Percentiles rank a stretch among this genome's conserved stretches.
phyloP scores from a whole-genome alignment of 345 rosid species.

The Salix koriyanagi region DNA sequence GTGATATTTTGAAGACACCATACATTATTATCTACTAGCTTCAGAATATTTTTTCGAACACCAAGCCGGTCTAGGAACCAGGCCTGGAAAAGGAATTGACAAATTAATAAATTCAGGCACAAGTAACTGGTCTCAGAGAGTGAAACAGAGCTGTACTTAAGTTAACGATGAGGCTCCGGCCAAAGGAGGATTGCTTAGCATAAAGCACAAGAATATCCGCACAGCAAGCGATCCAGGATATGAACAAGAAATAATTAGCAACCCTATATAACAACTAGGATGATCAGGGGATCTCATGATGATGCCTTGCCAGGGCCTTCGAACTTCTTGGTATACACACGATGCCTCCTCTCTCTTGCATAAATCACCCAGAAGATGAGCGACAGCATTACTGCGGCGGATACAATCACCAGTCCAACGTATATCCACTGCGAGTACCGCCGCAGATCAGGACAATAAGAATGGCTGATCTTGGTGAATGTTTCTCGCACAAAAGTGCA shows the following conservation, averaged over 20 bases:
- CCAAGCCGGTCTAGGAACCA: no score
- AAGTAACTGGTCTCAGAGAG: no score
- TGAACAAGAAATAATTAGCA: neutral
- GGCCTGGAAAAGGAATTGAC: no score
- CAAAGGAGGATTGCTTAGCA: neutral
- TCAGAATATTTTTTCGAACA: no score
- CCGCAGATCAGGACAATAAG: slow-evolving; percentile 63
- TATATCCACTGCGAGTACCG: slow-evolving; percentile 68
- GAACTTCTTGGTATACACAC: slow-evolving; percentile 61
- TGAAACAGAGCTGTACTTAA: neutral
- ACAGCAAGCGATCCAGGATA: neutral
- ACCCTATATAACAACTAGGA: neutral
- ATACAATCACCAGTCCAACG: slow-evolving; percentile 65
- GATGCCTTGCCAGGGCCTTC: slow-evolving; percentile 33
- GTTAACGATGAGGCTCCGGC: neutral
- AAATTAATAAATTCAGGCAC: no score
- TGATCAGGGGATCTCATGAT: slow-evolving; percentile 1
- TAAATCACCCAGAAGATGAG: slow-evolving; percentile 89
- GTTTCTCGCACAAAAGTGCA: slow-evolving; percentile 80
- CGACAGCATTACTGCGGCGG: slow-evolving; percentile 83
- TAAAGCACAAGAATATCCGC: neutral
- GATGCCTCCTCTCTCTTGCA: slow-evolving; percentile 78
- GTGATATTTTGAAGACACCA: no score
- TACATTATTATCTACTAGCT: no score
- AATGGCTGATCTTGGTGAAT: slow-evolving; percentile 43